These are phyloP conservation scores for Hericium coralloides DNA, from an alignment of 768 basidiomycete species.

Conservation along the genomic window DNA sequence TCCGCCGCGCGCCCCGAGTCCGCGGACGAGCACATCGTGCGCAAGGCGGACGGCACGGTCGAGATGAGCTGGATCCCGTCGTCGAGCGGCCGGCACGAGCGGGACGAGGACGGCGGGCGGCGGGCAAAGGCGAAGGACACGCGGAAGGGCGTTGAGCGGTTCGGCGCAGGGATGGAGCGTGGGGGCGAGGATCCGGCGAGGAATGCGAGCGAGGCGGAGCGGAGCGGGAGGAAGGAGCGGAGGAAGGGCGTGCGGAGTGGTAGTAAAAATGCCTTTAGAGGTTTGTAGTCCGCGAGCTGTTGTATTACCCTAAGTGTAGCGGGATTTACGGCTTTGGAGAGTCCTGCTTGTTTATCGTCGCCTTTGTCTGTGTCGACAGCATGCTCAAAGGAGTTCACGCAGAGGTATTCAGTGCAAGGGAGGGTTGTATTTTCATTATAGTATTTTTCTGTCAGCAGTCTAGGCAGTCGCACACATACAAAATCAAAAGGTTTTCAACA, in stretches of 20 bases:
- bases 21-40: slow-evolving; percentile 13
- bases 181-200: slow-evolving; percentile 44
- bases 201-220: slow-evolving; percentile 54
- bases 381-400: no score
- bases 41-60: slow-evolving; percentile 53
- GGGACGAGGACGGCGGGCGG: slow-evolving; percentile 25
- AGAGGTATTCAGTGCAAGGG: no score
- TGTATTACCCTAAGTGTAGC: no score
- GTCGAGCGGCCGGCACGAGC: slow-evolving; percentile 3
- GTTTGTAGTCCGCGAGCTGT: slow-evolving; percentile 9
- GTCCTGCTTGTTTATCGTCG: no score
- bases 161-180: slow-evolving; percentile 86
- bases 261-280: slow-evolving; percentile 72
- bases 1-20: neutral
- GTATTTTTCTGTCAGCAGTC: no score
- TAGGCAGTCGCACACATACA: no score
- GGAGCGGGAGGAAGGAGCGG: slow-evolving; percentile 71
- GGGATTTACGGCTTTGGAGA: no score
- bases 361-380: no score
- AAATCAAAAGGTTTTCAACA: no score
- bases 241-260: slow-evolving; percentile 80
- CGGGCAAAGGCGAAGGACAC: slow-evolving; percentile 21
- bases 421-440: no score
- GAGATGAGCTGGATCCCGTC: slow-evolving; percentile 81
- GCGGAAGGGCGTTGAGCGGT: slow-evolving; percentile 62